Evolutionary conservation across 495 filamentous ascomycete species (phyloP).

Genomic region (Trichoderma gamsii): DNA sequence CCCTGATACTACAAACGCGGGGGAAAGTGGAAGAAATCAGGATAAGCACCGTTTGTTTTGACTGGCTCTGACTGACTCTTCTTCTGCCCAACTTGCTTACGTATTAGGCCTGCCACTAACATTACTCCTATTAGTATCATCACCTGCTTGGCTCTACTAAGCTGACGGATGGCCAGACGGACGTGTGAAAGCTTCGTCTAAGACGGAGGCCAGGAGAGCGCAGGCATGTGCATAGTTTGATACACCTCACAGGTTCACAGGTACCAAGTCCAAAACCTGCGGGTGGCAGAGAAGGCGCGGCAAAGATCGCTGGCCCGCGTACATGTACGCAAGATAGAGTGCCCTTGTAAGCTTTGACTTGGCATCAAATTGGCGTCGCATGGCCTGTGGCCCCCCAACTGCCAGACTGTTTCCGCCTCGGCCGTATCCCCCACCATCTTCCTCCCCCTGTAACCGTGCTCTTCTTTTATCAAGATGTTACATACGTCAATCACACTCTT

Average conservation of each 20-base stretch:
- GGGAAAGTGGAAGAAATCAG: neutral
- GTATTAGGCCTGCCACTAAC: no score
- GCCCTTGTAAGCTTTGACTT: constrained; percentile 9
- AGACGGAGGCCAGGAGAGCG: neutral
- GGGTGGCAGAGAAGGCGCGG: constrained; percentile 2
- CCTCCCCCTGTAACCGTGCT: neutral
- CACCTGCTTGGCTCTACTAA: no score
- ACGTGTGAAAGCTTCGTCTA: neutral
- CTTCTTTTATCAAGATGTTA: neutral
- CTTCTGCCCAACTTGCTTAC: no score
- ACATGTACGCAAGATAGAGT: constrained; percentile 3
- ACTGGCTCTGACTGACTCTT: neutral
- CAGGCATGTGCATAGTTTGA: neutral
- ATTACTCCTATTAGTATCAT: no score
- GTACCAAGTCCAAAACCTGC: neutral
- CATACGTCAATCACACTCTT: neutral
- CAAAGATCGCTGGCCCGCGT: neutral
- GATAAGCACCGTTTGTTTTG: neutral
- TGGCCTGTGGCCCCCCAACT: neutral
- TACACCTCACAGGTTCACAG: neutral
- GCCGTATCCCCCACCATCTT: neutral
- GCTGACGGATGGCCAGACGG: no score
- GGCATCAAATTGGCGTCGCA: neutral
- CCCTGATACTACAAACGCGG: neutral
- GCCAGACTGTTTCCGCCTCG: neutral